Evolutionary conservation across 78 protist species (phyloP).

Genomic region (Ministeria vibrans): DNA sequence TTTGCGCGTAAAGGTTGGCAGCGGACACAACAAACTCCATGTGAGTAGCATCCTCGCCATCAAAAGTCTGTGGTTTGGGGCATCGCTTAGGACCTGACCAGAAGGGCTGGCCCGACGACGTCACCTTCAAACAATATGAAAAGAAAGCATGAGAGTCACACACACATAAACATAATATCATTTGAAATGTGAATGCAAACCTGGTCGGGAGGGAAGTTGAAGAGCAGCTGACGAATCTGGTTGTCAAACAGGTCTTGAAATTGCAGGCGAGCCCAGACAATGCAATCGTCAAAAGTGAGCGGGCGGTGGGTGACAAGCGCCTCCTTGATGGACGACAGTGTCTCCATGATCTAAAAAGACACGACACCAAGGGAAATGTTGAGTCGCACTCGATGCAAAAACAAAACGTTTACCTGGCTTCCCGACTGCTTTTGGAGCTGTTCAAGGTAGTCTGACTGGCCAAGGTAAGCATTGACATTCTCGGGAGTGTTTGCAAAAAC

Average conservation of each 20-base stretch:
- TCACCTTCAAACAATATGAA: no score
- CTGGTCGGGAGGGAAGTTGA: constrained; percentile 93
- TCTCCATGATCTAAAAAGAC: constrained; percentile 7
- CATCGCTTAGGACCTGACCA: constrained; percentile 87
- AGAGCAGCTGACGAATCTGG: constrained; percentile 80
- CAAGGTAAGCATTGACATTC: constrained; percentile 69
- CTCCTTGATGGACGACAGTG: constrained; percentile 32
- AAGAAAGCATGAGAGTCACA: background rate
- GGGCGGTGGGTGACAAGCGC: constrained; percentile 48
- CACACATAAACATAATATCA: background rate
- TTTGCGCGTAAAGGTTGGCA: constrained; percentile 86
- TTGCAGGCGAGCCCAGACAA: constrained; percentile 86
- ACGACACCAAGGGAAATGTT: background rate
- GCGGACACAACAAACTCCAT: constrained; percentile 76
- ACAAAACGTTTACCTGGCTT: background rate
- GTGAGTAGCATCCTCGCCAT: constrained; percentile 37
- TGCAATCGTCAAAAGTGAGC: constrained; percentile 77
- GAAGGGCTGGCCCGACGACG: constrained; percentile 44
- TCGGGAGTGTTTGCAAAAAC: constrained; percentile 52
- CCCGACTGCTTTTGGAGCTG: constrained; percentile 33
- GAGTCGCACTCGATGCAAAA: background rate
- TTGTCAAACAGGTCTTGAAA: constrained; percentile 83
- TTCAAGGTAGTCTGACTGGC: constrained; percentile 28
- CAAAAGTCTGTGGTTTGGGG: constrained; percentile 59
- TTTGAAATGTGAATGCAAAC: no score